Base-by-base conservation (phyloP, 225 moss, liverwort and hornwort species). In the Asterella californica region DNA sequence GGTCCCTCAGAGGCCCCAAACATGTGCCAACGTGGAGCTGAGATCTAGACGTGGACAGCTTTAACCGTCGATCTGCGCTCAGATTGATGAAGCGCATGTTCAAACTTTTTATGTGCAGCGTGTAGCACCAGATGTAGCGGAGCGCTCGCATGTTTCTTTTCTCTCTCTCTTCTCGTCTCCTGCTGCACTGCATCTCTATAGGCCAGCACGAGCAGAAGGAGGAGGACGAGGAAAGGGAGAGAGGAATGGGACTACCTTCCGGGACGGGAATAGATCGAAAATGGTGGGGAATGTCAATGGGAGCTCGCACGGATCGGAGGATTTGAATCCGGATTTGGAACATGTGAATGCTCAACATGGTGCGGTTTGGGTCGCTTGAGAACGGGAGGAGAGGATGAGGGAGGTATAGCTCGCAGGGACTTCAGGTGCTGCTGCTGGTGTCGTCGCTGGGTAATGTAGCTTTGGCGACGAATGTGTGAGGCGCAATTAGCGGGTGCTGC, bases 271-370 rank as follows among this genome's bases (percentile, higher is more conserved):
- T n/a, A n/a, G n/a, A n/a, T n/a, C n/a, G n/a, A n/a, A n/a, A n/a
- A n/a, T n/a, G n/a, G n/a, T 75, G 57, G 38, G 2, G 46, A 68
- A 67, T 81, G 81, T 76, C 55, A 75, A 29, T 25, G 29, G 47
- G 9, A 33, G 32, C 66, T 45, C 24, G 33, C 59, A 14, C 18
- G 47, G 57, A 70, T 81, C 81, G 70, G 14, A 34, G 32, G 45
- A 25, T 25, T 29, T 14, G 27, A 53, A 1, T 24, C 24, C n/a
- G 5, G 49, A 48, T 15, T 27, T 42, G 65, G 33, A 27, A 37
- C 10, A 0, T 15, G 11, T 36, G 49, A 63, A 17, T 29, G 65
- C 52, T 65, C 49, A 19, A 46, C 37, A 52, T 29, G 73, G 49
- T 25, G 50, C 11, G 21, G 47, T 64, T 19, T 38, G 29, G 34